Percentiles rank a stretch among this genome's conserved stretches.
These are phyloP conservation scores for Pleurotus ostreatus DNA, from an alignment of 768 basidiomycete genomes.

Conservation along the genomic window DNA sequence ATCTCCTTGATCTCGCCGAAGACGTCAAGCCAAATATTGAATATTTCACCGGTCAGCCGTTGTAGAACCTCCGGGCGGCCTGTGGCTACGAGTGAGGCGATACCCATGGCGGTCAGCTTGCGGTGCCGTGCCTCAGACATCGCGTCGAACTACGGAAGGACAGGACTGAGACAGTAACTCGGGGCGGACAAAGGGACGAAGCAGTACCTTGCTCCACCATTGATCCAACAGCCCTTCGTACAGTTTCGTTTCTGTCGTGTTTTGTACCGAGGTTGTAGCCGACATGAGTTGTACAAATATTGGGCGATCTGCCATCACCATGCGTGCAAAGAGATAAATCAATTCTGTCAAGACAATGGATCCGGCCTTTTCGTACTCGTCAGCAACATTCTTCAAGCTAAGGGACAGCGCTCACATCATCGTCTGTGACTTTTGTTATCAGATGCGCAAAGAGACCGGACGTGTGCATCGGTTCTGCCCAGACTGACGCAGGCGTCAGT, in stretches of 20 bases:
- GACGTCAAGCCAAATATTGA: conserved; percentile 87
- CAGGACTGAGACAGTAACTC: background rate
- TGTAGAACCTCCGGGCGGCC: conserved; percentile 69
- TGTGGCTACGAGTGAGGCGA: conserved; percentile 73
- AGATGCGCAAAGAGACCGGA: conserved; percentile 70
- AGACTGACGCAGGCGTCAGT: conserved; percentile 54
- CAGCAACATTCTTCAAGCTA: no score
- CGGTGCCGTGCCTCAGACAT: conserved; percentile 84
- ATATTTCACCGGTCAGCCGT: conserved; percentile 69
- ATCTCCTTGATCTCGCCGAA: conserved; percentile 84
- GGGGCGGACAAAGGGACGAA: conserved; percentile 4
- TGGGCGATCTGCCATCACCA: conserved; percentile 59
- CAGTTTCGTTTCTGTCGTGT: conserved; percentile 47
- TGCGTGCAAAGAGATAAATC: conserved; percentile 71
- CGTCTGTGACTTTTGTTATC: conserved; percentile 56
- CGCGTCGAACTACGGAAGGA: conserved; percentile 68
- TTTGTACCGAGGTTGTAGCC: conserved; percentile 47
- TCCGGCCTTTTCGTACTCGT: conserved; percentile 24
- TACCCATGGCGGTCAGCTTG: conserved; percentile 81
- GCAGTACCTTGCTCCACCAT: conserved; percentile 77
- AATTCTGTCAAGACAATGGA: conserved; percentile 58
- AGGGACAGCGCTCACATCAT: conserved; percentile 48
- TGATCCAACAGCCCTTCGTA: conserved; percentile 71
- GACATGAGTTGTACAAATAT: conserved; percentile 72
- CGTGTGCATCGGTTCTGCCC: conserved; percentile 71